A percentile compares a stretch with the other conserved stretches of the same genome.
Conservation (phyloP, 2,329 filamentous ascomycete species). For the Hawksworthiomyces lignivorus region DNA sequence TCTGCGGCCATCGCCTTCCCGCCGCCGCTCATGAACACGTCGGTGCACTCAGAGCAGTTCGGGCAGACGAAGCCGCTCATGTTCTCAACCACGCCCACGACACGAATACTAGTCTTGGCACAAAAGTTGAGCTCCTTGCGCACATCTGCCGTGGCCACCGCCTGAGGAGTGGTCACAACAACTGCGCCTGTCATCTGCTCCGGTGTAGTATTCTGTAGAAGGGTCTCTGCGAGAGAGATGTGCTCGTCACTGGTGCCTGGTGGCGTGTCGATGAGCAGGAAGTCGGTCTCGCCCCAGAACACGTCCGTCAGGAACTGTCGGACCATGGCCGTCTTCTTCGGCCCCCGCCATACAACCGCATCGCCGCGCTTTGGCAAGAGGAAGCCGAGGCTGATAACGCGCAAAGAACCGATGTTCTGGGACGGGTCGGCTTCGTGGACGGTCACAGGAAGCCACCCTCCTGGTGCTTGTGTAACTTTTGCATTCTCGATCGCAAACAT, state of each 20-base stretch:
- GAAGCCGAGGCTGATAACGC: slow-evolving; percentile 91
- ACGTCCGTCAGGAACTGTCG: slow-evolving; percentile 92
- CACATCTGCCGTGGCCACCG: slow-evolving; percentile 86
- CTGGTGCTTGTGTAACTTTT: slow-evolving; percentile 85
- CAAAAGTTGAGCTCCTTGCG: slow-evolving; percentile 94
- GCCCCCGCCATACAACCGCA: slow-evolving; percentile 93
- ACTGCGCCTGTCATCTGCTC: slow-evolving; percentile 79
- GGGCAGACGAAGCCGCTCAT: slow-evolving; percentile 90
- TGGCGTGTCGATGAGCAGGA: slow-evolving; percentile 88
- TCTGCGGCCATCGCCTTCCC: slow-evolving; percentile 84
- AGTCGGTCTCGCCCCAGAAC: slow-evolving; percentile 81
- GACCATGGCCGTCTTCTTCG: slow-evolving; percentile 99
- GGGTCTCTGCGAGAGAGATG: slow-evolving; percentile 84
- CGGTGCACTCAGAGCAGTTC: slow-evolving; percentile 75
- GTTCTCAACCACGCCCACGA: slow-evolving; percentile 91
- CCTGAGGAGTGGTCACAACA: slow-evolving; percentile 92
- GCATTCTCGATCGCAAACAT: slow-evolving; percentile 84
- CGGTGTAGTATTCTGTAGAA: slow-evolving; percentile 55
- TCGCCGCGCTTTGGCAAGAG: slow-evolving; percentile 75
- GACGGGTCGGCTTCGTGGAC: slow-evolving; percentile 59
- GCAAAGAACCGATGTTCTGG: slow-evolving; percentile 53
- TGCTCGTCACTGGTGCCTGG: slow-evolving; percentile 96
- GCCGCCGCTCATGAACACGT: slow-evolving; percentile 87
- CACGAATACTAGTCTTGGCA: slow-evolving; percentile 67
- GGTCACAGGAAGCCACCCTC: slow-evolving; percentile 83